Conservation (phyloP, 2,329 filamentous ascomycete species). For the Stachybotrys echinatus region DNA sequence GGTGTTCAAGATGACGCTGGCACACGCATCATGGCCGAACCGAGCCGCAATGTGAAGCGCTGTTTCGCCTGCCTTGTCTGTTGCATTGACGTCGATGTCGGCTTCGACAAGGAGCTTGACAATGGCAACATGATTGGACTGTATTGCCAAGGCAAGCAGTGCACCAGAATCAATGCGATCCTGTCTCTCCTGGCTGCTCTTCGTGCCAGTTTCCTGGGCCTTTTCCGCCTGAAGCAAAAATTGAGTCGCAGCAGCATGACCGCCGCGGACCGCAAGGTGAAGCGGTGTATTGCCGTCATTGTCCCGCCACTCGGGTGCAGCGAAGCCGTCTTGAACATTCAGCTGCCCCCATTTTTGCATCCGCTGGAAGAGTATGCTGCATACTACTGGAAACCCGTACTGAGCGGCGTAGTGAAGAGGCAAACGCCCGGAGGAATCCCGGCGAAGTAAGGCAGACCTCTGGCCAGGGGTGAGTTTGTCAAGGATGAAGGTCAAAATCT, state of each 20-base stretch:
- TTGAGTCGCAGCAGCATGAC: slow-evolving; percentile 81
- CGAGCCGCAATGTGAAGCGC: slow-evolving; percentile 88
- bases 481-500: slow-evolving; percentile 58
- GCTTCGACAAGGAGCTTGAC: slow-evolving; percentile 84
- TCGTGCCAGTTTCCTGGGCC: slow-evolving; percentile 60
- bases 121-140: slow-evolving; percentile 79
- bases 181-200: slow-evolving; percentile 61
- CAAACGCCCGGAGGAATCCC: slow-evolving; percentile 75
- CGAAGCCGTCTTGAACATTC: slow-evolving; percentile 77
- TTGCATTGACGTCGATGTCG: slow-evolving; percentile 89
- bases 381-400: slow-evolving; percentile 89
- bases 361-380: slow-evolving; percentile 77
- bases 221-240: slow-evolving; percentile 75
- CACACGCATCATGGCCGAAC: slow-evolving; percentile 79
- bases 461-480: slow-evolving; percentile 65
- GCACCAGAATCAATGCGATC: slow-evolving; percentile 68
- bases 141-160: slow-evolving; percentile 82
- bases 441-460: slow-evolving; percentile 58
- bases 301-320: slow-evolving; percentile 86
- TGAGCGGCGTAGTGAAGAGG: slow-evolving; percentile 93
- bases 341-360: slow-evolving; percentile 91
- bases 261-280: slow-evolving; percentile 87
- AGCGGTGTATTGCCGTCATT: slow-evolving; percentile 85
- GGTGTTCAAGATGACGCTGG: slow-evolving; percentile 67
- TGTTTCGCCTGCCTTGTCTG: slow-evolving; percentile 84